Conservation (phyloP, 345 rosid genomes). For the Lepidium didymum region DNA sequence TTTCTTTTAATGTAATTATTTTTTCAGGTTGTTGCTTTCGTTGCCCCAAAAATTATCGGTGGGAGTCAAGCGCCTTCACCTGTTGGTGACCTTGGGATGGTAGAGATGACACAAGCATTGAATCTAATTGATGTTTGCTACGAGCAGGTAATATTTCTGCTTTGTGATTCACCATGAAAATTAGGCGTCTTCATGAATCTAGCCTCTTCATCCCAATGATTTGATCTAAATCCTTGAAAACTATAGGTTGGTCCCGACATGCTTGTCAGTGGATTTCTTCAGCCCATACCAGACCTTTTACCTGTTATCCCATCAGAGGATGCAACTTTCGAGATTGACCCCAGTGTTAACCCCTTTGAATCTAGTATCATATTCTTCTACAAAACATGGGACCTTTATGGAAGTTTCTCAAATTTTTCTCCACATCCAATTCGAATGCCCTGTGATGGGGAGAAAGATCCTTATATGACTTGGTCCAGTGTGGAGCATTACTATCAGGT, state of each 20-base stretch:
- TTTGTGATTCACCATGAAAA: neutral
- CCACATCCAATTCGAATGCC: constrained; percentile 82
- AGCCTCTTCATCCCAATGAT: neutral
- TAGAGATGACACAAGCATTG: constrained; percentile 95
- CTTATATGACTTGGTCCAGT: constrained; percentile 59
- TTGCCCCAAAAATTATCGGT: constrained; percentile 94
- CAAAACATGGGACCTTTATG: constrained; percentile 93
- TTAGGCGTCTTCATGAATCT: neutral
- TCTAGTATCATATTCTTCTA: constrained; percentile 76
- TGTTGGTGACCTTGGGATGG: constrained; percentile 98
- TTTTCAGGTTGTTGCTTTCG: constrained; percentile 76
- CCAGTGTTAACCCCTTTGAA: constrained; percentile 64
- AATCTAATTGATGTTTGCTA: constrained; percentile 71
- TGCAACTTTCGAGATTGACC: constrained; percentile 82
- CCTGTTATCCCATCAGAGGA: constrained; percentile 75
- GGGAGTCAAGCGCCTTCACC: constrained; percentile 87
- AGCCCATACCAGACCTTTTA: constrained; percentile 77
- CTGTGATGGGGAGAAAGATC: constrained; percentile 29
- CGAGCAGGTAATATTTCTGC: constrained; percentile 57
- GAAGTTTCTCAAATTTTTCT: constrained; percentile 88
- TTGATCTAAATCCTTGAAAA: constrained; percentile 13
- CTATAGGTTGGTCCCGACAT: constrained; percentile 87
- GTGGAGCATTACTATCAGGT: constrained; percentile 96
- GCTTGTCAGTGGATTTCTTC: constrained; percentile 89
- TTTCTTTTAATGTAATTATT: neutral